Percentiles rank a stretch among this genome's conserved stretches.
phyloP scores from a whole-genome alignment of 768 basidiomycete species.

The Panellus pusillus region DNA sequence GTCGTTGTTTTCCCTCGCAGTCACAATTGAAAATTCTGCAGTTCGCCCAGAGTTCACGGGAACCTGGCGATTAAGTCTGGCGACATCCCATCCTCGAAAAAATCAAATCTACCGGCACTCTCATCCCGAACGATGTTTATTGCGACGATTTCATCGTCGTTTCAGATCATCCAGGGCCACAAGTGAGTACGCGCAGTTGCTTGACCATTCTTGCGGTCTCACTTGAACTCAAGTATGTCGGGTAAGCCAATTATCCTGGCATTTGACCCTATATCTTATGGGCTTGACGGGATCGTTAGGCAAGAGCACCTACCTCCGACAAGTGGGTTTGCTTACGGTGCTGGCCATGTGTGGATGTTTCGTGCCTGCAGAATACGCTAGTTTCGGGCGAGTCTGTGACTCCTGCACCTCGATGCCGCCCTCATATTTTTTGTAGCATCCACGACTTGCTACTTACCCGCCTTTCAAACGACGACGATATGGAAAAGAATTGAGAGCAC shows the following conservation, averaged over 20 bases:
- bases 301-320: slow-evolving; percentile 91
- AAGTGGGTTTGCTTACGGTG: slow-evolving; percentile 78
- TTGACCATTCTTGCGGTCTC: not conserved
- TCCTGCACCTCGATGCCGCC: not conserved
- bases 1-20: not conserved
- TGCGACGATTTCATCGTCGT: slow-evolving; percentile 79
- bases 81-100: slow-evolving; percentile 87
- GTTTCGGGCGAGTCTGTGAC: slow-evolving; percentile 58
- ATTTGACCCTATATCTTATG: not conserved
- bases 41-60: slow-evolving; percentile 92
- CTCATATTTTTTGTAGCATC: slow-evolving; percentile 45
- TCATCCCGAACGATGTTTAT: slow-evolving; percentile 90
- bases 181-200: slow-evolving; percentile 51
- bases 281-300: slow-evolving; percentile 38
- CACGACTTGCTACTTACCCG: slow-evolving; percentile 85
- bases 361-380: slow-evolving; percentile 92
- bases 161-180: slow-evolving; percentile 91
- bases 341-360: slow-evolving; percentile 92
- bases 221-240: slow-evolving; percentile 52
- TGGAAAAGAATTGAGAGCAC: slow-evolving; percentile 90
- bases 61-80: slow-evolving; percentile 85
- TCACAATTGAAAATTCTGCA: slow-evolving; percentile 26
- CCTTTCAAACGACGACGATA: slow-evolving; percentile 91
- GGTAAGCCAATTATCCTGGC: slow-evolving; percentile 30
- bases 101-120: slow-evolving; percentile 60